These are phyloP conservation scores for Phytophthora boehmeriae DNA, from an alignment of 352 stramenopile genomes.

Conservation along the genomic window DNA sequence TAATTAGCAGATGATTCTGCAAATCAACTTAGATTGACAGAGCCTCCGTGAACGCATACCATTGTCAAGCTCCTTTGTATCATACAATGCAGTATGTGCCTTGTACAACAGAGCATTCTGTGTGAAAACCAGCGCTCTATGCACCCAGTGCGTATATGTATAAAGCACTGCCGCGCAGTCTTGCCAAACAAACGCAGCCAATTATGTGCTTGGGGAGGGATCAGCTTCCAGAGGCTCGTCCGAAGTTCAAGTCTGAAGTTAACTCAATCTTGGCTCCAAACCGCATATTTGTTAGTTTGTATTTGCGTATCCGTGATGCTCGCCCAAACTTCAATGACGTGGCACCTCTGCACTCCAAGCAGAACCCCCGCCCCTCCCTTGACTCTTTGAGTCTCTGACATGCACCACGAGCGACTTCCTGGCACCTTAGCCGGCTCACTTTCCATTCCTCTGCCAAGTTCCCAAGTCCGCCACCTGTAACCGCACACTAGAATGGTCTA, in stretches of 20 bases:
- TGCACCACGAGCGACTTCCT: background rate
- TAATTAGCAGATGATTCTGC: background rate
- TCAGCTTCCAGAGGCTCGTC: conserved; percentile 8
- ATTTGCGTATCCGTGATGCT: conserved; percentile 33
- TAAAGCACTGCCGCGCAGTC: too few species aligned
- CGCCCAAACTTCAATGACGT: conserved; percentile 29
- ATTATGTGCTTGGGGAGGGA: background rate
- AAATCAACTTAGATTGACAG: conserved; percentile 20
- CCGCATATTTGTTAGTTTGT: conserved; percentile 24
- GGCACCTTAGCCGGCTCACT: conserved; percentile 16
- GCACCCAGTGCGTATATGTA: too few species aligned
- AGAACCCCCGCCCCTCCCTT: conserved; percentile 5
- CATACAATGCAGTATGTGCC: background rate
- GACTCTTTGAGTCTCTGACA: background rate
- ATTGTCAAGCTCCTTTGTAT: background rate
- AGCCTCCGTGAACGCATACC: background rate
- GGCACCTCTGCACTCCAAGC: conserved; percentile 20
- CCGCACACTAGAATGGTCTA: conserved; percentile 30
- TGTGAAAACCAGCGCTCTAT: background rate
- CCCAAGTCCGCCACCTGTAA: conserved; percentile 6
- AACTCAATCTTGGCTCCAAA: conserved; percentile 16
- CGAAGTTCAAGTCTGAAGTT: conserved; percentile 30
- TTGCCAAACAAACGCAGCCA: background rate
- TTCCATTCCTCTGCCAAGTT: conserved; percentile 32
- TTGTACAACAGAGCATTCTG: background rate